Conservation (phyloP, 2,329 filamentous ascomycete species). For the Fusarium citri region DNA sequence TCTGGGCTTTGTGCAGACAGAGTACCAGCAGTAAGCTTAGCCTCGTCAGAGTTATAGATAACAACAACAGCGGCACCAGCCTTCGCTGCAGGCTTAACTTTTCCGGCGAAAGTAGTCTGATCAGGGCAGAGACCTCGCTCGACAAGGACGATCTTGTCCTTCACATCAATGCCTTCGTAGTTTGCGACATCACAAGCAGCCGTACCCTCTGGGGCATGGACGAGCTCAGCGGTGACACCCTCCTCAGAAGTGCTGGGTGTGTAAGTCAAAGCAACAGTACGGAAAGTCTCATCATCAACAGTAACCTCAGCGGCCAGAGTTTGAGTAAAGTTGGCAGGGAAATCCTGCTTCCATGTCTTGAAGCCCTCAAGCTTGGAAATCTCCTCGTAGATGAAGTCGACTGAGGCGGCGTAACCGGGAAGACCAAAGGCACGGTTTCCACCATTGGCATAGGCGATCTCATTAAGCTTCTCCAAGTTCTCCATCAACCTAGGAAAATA, state of each 20-base stretch:
- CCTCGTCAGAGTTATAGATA: slow-evolving; percentile 48
- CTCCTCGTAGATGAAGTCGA: slow-evolving; percentile 48
- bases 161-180: slow-evolving; percentile 43
- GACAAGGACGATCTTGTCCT: slow-evolving; percentile 50
- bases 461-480: slow-evolving; percentile 46
- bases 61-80: slow-evolving; percentile 48
- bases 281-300: slow-evolving; percentile 43
- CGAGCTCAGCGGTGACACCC: slow-evolving; percentile 45
- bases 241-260: slow-evolving; percentile 48
- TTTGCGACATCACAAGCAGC: slow-evolving; percentile 44
- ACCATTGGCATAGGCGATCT: slow-evolving; percentile 49
- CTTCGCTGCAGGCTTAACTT: slow-evolving; percentile 44
- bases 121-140: slow-evolving; percentile 49
- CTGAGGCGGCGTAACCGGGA: slow-evolving; percentile 51
- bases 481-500: slow-evolving; percentile 33
- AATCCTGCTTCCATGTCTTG: slow-evolving; percentile 48
- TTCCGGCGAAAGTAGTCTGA: slow-evolving; percentile 48
- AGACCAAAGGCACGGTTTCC: slow-evolving; percentile 50
- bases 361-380: slow-evolving; percentile 46
- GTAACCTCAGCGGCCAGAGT: slow-evolving; percentile 40
- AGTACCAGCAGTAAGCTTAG: slow-evolving; percentile 48
- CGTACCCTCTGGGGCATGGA: slow-evolving; percentile 44
- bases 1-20: slow-evolving; percentile 43
- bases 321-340: slow-evolving; percentile 45
- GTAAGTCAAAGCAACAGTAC: slow-evolving; percentile 48